Evolutionary conservation across 495 filamentous ascomycete species (phyloP).

Genomic region (Aspergillus mulundensis): DNA sequence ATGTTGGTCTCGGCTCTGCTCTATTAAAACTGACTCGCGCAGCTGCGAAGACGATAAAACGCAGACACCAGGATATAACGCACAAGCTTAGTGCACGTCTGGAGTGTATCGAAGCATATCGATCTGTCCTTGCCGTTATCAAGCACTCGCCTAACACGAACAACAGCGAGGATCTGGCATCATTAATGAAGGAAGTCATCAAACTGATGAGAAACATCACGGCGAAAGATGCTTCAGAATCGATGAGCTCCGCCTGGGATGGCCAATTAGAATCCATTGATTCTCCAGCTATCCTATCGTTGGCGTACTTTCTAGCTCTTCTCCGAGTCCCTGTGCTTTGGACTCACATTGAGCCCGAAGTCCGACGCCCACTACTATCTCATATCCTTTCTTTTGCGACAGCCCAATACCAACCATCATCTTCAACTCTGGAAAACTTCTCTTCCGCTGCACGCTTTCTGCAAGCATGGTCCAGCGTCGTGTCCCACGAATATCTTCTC

Average conservation of each 20-base stretch:
- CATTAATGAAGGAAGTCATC: constrained; percentile 26
- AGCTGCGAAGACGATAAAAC: constrained; percentile 31
- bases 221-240: constrained; percentile 24
- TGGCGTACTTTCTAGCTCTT: constrained; percentile 37
- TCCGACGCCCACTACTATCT: constrained; percentile 29
- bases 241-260: constrained; percentile 36
- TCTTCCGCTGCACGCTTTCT: constrained; percentile 32
- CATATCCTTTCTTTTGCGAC: constrained; percentile 37
- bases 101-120: constrained; percentile 42
- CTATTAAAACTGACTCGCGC: constrained; percentile 21
- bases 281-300: constrained; percentile 27
- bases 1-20: constrained; percentile 16
- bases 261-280: constrained; percentile 34
- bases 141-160: constrained; percentile 18
- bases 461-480: constrained; percentile 41
- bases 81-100: constrained; percentile 24
- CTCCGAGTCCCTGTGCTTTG: constrained; percentile 32
- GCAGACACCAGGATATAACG: constrained; percentile 28
- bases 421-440: constrained; percentile 27
- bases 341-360: constrained; percentile 24
- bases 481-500: constrained; percentile 44
- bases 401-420: constrained; percentile 28
- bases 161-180: constrained; percentile 22
- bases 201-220: constrained; percentile 29
- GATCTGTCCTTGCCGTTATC: constrained; percentile 28